These are phyloP conservation scores for Exophiala dermatitidis DNA, from an alignment of 2,329 filamentous ascomycete species.

Conservation along the genomic window DNA sequence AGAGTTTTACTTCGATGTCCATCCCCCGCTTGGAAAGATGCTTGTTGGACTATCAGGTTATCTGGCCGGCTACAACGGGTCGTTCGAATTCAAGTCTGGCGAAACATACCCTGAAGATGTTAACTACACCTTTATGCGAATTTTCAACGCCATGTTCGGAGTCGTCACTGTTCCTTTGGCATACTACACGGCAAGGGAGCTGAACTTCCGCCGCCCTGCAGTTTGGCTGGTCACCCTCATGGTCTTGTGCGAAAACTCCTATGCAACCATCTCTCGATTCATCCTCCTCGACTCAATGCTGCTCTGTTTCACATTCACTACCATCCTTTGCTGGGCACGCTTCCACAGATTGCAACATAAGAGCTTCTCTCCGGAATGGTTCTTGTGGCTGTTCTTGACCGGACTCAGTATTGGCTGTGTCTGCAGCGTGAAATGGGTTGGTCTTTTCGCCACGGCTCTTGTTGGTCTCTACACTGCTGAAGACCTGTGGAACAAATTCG, in stretches of 20 bases:
- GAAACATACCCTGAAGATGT: slow-evolving; percentile 89
- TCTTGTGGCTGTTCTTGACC: slow-evolving; percentile 85
- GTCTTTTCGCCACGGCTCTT: slow-evolving; percentile 87
- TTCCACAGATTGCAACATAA: slow-evolving; percentile 83
- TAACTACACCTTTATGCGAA: slow-evolving; percentile 96
- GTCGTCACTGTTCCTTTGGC: slow-evolving; percentile 87
- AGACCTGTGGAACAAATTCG: slow-evolving; percentile 97
- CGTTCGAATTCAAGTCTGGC: slow-evolving; percentile 98
- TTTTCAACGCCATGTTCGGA: slow-evolving; percentile 94
- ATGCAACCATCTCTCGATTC: slow-evolving; percentile 96
- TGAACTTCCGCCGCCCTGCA: slow-evolving; percentile 76
- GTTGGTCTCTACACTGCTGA: slow-evolving; percentile 94
- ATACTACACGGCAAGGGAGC: slow-evolving; percentile 87
- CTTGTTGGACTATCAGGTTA: slow-evolving; percentile 94
- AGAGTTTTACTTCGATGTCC: slow-evolving; percentile 98
- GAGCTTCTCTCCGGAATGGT: slow-evolving; percentile 89
- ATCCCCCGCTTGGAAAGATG: slow-evolving; percentile 96
- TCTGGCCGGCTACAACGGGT: slow-evolving; percentile 95
- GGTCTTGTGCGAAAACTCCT: slow-evolving; percentile 98
- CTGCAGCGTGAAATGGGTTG: slow-evolving; percentile 97
- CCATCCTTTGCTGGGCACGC: slow-evolving; percentile 92
- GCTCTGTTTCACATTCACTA: slow-evolving; percentile 96
- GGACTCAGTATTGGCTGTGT: slow-evolving; percentile 96
- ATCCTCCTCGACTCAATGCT: slow-evolving; percentile 98
- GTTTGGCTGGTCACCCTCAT: slow-evolving; percentile 95